Conservation (phyloP, 805 yeast genomes). For the Cyberlindnera americana region DNA sequence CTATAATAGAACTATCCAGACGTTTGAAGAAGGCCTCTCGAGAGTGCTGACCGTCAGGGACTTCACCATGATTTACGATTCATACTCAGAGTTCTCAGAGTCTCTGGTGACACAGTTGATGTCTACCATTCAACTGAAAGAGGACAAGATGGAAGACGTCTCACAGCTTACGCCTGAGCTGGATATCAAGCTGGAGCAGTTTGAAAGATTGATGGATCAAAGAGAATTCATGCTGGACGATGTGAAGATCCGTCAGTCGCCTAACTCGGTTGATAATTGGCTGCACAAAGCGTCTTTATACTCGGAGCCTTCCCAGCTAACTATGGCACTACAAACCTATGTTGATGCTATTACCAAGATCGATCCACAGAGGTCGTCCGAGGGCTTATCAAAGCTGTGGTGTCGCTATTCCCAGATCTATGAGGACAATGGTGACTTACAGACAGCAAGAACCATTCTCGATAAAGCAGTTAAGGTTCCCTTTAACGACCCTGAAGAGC, state of each 20-base stretch:
- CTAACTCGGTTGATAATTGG: constrained; percentile 68
- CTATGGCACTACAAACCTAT: constrained; percentile 51
- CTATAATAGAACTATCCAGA: constrained; percentile 36
- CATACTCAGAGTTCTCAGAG: constrained; percentile 60
- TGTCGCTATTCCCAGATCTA: constrained; percentile 62
- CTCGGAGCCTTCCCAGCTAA: constrained; percentile 32
- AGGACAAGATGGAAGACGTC: constrained; percentile 18
- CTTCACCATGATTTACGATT: constrained; percentile 61
- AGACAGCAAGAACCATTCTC: constrained; percentile 58
- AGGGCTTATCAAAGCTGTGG: constrained; percentile 63
- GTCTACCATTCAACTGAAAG: constrained; percentile 6
- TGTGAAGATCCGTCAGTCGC: constrained; percentile 57
- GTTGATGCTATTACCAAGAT: constrained; percentile 64
- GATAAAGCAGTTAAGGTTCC: constrained; percentile 71
- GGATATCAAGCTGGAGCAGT: constrained; percentile 41
- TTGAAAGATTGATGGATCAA: constrained; percentile 53
- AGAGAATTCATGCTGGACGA: constrained; percentile 63
- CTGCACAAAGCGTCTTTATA: constrained; percentile 50
- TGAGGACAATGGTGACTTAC: constrained; percentile 48
- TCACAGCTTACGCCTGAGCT: constrained; percentile 30
- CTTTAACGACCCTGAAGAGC: constrained; percentile 55
- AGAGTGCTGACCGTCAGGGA: constrained; percentile 51
- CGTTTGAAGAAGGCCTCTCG: constrained; percentile 46
- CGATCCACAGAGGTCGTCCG: constrained; percentile 50
- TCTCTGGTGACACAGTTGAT: constrained; percentile 30